These are phyloP conservation scores for Xylaria nigripes DNA, from an alignment of 495 filamentous ascomycete genomes.

Conservation along the genomic window DNA sequence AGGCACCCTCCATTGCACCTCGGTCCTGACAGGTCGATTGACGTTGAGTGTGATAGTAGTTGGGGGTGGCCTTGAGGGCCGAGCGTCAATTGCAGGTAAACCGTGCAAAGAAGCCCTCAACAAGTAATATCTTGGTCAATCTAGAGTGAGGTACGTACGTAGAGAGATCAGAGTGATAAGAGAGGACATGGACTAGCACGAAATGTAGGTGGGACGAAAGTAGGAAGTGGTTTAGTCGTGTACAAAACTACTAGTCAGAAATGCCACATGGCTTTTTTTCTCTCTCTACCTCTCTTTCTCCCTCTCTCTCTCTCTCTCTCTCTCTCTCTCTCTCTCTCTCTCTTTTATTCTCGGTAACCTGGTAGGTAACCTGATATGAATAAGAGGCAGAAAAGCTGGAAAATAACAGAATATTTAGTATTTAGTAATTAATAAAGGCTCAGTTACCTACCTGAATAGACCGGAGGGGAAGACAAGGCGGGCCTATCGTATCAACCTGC, in stretches of 20 bases:
- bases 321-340: neutral
- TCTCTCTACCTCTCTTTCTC: too few species aligned
- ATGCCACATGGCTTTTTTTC: conserved; percentile 30
- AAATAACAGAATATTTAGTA: neutral
- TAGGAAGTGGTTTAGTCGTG: neutral
- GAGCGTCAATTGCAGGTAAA: neutral
- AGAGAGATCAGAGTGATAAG: too few species aligned
- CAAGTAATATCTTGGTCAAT: too few species aligned
- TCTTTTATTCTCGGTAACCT: neutral
- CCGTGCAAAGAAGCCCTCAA: neutral
- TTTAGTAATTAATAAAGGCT: too few species aligned
- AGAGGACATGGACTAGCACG: neutral
- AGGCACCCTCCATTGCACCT: conserved; percentile 68
- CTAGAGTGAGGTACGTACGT: too few species aligned
- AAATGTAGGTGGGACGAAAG: neutral
- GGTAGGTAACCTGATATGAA: neutral
- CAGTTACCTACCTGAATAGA: neutral
- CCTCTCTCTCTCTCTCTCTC: too few species aligned
- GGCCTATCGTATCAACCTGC: neutral
- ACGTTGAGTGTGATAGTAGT: conserved; percentile 6
- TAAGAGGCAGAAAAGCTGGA: neutral
- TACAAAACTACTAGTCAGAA: conserved; percentile 19
- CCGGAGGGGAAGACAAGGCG: neutral
- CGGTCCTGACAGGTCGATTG: neutral
- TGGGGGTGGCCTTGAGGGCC: conserved; percentile 9